These are phyloP conservation scores for Pestalotiopsis sp. DNA, from an alignment of 2,329 filamentous ascomycete genomes.

Conservation along the genomic window DNA sequence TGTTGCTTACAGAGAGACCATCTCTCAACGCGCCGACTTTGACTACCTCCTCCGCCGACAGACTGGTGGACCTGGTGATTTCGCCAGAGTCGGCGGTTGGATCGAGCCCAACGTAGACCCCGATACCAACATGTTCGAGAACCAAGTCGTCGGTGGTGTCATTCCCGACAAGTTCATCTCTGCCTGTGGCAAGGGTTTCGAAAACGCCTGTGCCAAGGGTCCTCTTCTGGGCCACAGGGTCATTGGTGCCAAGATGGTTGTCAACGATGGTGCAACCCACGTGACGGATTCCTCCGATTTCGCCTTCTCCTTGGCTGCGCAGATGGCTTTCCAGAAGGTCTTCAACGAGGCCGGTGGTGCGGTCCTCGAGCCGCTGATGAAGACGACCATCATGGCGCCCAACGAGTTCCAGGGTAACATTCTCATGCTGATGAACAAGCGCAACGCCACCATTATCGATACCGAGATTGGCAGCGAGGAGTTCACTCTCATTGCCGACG, in stretches of 20 bases:
- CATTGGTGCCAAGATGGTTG: conserved; percentile 84
- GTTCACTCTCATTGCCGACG: conserved; percentile 90
- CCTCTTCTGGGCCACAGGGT: conserved; percentile 93
- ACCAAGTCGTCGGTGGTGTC: conserved; percentile 83
- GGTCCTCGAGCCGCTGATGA: conserved; percentile 96
- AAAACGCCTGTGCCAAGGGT: conserved; percentile 79
- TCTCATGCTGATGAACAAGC: conserved; percentile 94
- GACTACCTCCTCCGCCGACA: conserved; percentile 96
- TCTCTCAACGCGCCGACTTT: conserved; percentile 78
- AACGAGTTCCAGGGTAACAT: conserved; percentile 98
- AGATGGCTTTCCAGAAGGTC: conserved; percentile 94
- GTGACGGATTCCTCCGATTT: conserved; percentile 97
- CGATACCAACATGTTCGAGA: conserved; percentile 80
- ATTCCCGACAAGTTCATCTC: conserved; percentile 96
- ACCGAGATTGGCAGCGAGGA: conserved; percentile 94
- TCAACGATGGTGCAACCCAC: conserved; percentile 96
- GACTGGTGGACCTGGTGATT: conserved; percentile 93
- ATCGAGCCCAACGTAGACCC: conserved; percentile 82
- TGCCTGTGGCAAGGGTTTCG: conserved; percentile 95
- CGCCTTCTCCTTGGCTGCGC: conserved; percentile 91
- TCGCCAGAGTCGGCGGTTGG: conserved; percentile 86
- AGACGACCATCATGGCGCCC: conserved; percentile 93
- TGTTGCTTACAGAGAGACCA: conserved; percentile 95
- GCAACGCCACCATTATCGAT: conserved; percentile 91
- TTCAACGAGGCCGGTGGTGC: conserved; percentile 81